Evolutionary conservation across 2,329 filamentous ascomycete genomes (phyloP), one percentile per base, ranked within the genome.

Genomic region (Emydomyces testavorans): DNA sequence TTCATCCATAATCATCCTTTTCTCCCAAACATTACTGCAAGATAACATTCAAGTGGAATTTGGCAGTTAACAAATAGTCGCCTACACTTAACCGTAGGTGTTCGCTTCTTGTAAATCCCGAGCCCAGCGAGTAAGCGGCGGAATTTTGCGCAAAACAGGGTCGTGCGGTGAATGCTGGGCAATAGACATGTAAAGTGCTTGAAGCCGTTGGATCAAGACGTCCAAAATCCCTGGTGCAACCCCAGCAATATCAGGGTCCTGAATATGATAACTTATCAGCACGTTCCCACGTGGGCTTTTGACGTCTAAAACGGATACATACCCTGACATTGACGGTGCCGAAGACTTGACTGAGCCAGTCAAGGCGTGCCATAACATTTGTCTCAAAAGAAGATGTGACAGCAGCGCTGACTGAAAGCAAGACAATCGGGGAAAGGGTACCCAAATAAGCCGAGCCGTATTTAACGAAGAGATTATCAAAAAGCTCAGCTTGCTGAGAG

Each of bases 341-440:
- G 47, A 82, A 65, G 8, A 78, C 74, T 43, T 70, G 66, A 42
- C 74, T 70, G 21, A 82, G 68, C 78, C 78, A 82, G 18, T 70
- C 62, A 11, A 82, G 68, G 49, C 79, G 75, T 59, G 76, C 68
- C 28, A 64, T 57, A 21, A 75, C 60, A 52, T 77, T 73, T 7
- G 71, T 73, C 24, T 73, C 66, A 49, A 81, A 64, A 37, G 71
- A 70, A 2, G 73, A 71, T 1, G 76, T 79, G 21, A 81, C 74
- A n/a, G 78, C 77, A 18, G 77, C 77, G 45, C 75, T 76, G 21
- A 80, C 76, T 2, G 77, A 80, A 35, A 82, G 70, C 20, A 72
- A 68, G 29, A 81, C 71, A 34, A 82, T 70, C 1, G 76, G 72
- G 24, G 75, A 72, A 15, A 81, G 69, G 32, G 69, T 65, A 15